Evolutionary conservation across 2,329 filamentous ascomycete genomes (phyloP).

Genomic region (Madurella mycetomatis): DNA sequence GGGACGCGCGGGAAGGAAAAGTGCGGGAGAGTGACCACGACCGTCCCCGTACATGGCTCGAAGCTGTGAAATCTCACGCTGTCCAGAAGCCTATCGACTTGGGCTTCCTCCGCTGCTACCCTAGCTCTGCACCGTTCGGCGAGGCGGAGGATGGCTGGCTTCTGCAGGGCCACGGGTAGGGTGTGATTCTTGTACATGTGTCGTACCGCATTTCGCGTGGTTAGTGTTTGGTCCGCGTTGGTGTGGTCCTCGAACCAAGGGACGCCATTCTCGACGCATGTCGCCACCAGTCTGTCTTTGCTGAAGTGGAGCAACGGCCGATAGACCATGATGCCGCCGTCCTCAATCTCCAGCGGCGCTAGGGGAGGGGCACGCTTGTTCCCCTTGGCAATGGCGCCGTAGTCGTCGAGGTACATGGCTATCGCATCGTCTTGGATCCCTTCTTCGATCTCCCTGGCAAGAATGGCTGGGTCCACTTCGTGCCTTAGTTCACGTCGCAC

Average conservation of each 20-base stretch:
- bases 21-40: constrained; percentile 43
- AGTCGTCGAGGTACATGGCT: constrained; percentile 21
- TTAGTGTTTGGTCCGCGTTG: constrained; percentile 72
- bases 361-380: constrained; percentile 12
- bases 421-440: constrained; percentile 15
- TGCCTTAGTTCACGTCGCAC: constrained; percentile 28
- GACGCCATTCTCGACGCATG: constrained; percentile 64
- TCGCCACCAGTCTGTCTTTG: constrained; percentile 69
- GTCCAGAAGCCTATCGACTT: constrained; percentile 53
- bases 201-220: constrained; percentile 75
- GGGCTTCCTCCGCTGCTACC: constrained; percentile 41
- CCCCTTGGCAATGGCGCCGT: constrained; percentile 22
- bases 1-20: constrained; percentile 25
- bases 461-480: constrained; percentile 23
- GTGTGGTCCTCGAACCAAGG: constrained; percentile 82
- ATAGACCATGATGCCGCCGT: constrained; percentile 61
- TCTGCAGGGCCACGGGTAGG: constrained; percentile 67
- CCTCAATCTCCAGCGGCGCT: constrained; percentile 45
- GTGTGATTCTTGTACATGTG: constrained; percentile 53
- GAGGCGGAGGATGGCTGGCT: constrained; percentile 58
- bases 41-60: constrained; percentile 45
- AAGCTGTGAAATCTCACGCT: constrained; percentile 45
- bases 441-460: constrained; percentile 20
- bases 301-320: constrained; percentile 66
- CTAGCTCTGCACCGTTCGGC: constrained; percentile 47